These are phyloP conservation scores for Lipomyces lipofer DNA, from an alignment of 805 yeast genomes.

Conservation along the genomic window DNA sequence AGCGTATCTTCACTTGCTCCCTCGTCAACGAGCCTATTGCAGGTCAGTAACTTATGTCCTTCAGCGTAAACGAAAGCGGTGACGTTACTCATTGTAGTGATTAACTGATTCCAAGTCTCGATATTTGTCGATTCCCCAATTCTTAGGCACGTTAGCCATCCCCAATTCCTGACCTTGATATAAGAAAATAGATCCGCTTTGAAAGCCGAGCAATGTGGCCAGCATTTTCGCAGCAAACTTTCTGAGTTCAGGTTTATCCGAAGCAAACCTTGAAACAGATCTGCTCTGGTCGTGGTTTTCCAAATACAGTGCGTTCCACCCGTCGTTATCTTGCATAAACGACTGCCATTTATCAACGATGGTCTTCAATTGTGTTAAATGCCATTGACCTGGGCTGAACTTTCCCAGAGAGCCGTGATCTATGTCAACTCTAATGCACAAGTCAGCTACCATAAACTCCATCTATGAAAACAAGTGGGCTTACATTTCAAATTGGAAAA, in stretches of 20 bases:
- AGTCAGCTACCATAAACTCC: background rate
- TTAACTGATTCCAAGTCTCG: constrained; percentile 52
- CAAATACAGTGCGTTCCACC: constrained; percentile 56
- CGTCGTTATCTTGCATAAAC: constrained; percentile 52
- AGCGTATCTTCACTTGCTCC: constrained; percentile 1
- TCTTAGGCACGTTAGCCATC: constrained; percentile 29
- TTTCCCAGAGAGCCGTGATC: constrained; percentile 21
- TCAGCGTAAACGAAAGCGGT: no score
- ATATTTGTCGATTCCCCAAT: constrained; percentile 53
- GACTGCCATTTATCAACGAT: constrained; percentile 28
- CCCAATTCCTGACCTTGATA: constrained; percentile 62
- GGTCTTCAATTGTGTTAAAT: constrained; percentile 21
- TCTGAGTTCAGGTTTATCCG: constrained; percentile 43
- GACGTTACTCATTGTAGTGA: constrained; percentile 39
- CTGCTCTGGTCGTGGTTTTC: constrained; percentile 65
- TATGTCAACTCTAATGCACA: constrained; percentile 17
- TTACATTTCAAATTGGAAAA: constrained; percentile 36
- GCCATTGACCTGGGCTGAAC: constrained; percentile 15
- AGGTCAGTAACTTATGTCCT: no score
- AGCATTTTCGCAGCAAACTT: constrained; percentile 51
- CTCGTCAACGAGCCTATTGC: constrained; percentile 22
- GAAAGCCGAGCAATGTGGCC: constrained; percentile 47
- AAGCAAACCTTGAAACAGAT: constrained; percentile 53
- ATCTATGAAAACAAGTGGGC: background rate
- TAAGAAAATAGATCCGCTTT: constrained; percentile 56